phyloP scores from a whole-genome alignment of 371 early-diverging fungal genomes.

The Mortierella polycephala region DNA sequence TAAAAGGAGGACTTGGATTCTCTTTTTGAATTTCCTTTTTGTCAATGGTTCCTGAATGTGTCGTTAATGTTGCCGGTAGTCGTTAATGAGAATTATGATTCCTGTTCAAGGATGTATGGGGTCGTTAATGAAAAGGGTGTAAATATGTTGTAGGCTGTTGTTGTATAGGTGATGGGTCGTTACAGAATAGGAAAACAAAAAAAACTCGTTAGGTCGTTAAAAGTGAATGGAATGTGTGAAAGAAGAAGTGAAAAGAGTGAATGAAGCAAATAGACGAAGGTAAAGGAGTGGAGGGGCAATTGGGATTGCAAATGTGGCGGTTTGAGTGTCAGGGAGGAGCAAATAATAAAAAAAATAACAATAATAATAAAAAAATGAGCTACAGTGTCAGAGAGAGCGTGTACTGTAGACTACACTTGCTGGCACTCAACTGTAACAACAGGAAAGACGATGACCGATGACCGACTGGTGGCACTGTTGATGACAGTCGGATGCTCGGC shows the following conservation, averaged over 20 bases:
- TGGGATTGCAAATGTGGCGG: not conserved
- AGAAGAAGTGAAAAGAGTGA: not conserved
- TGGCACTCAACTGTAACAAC: too few relatives aligned
- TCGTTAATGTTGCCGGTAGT: not conserved
- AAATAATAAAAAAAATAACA: too few relatives aligned
- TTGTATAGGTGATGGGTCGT: conserved; percentile 5
- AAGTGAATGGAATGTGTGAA: too few relatives aligned
- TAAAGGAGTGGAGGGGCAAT: not conserved
- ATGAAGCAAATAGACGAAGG: not conserved
- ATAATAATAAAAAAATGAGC: too few relatives aligned
- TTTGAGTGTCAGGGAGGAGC: too few relatives aligned
- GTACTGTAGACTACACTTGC: too few relatives aligned
- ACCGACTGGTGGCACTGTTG: too few relatives aligned
- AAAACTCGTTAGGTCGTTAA: conserved; percentile 8
- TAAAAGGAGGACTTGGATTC: not conserved
- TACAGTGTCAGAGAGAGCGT: too few relatives aligned
- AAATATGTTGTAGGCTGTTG: conserved; percentile 1
- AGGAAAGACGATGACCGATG: too few relatives aligned
- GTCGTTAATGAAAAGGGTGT: conserved; percentile 4
- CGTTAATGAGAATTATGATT: not conserved
- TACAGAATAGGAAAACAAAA: conserved; percentile 9
- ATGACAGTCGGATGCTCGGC: too few relatives aligned
- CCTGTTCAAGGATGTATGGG: conserved; percentile 23
- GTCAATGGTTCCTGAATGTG: not conserved
- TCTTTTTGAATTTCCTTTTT: not conserved